Conservation (phyloP, 2,329 filamentous ascomycete species). For the Colletotrichum lupini region DNA sequence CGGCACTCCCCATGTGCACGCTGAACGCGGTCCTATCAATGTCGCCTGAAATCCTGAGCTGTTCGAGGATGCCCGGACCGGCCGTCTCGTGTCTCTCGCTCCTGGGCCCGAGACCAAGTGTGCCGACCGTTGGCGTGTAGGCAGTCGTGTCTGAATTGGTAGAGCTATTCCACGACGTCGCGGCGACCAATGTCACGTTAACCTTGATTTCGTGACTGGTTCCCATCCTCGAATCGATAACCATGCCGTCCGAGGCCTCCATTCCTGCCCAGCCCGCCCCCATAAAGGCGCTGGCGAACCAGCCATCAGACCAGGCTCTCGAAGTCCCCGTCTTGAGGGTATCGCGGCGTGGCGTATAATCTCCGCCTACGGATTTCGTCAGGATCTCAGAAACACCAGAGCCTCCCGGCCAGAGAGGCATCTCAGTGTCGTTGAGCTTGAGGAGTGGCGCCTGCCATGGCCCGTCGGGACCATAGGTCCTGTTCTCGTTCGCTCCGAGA, state of each 20-base stretch:
- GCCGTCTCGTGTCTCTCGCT: neutral
- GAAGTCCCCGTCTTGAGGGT: neutral
- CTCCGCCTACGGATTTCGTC: neutral
- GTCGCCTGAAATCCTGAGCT: slow-evolving; percentile 29
- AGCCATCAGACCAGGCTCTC: neutral
- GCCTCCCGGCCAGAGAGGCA: slow-evolving; percentile 10
- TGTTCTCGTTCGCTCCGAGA: neutral
- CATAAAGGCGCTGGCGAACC: neutral
- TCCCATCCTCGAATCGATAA: neutral
- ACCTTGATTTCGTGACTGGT: neutral
- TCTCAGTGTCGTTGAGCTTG: neutral
- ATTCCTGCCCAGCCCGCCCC: neutral
- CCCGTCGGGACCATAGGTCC: slow-evolving; percentile 1
- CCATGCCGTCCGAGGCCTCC: slow-evolving; percentile 6
- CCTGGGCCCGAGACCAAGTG: slow-evolving; percentile 4
- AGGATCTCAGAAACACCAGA: neutral
- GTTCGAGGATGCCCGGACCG: slow-evolving; percentile 18
- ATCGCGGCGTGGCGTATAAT: neutral
- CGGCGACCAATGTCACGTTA: slow-evolving; percentile 16
- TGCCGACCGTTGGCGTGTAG: neutral
- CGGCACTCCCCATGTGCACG: slow-evolving; percentile 47
- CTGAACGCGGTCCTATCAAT: slow-evolving; percentile 43
- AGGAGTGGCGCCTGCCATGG: slow-evolving; percentile 18
- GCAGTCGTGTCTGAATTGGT: neutral
- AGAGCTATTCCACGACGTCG: neutral